Evolutionary conservation across 108 stramenopile species (phyloP), one percentile per base, ranked within the genome.

Genomic region (Pseudonitzschia pungens): DNA sequence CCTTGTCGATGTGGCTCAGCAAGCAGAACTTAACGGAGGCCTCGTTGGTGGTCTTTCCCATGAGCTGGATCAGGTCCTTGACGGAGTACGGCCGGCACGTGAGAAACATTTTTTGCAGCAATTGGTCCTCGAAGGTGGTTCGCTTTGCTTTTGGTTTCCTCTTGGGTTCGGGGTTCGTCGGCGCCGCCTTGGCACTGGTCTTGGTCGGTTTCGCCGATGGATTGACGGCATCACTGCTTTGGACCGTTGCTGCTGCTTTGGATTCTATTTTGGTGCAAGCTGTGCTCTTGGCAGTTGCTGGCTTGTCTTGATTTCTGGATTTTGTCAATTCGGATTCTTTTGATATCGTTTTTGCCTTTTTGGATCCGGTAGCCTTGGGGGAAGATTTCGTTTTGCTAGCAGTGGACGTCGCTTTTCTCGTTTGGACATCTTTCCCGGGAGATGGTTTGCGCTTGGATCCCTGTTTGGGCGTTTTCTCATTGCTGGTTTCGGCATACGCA

Each of bases 1-100:
- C 53, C 73, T 89, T 92, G 63, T 95, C 93, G 7, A 84, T 51
- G 50, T 92, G 73, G 18, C 84, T 83, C 4, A 89, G 70, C 79
- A 95, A 78, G 70, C 84, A 78, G 71, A 83, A 88, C 43, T 87
- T 70, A 15, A 95, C 59, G 27, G 81, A 79, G 8, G 81, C 72
- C 21, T 87, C 84, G 9, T 83, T 91, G 20, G 90, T 85, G 27
- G 80, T 75, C 32, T 86, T 80, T 11, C 74, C 78, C 64, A 65
- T 65, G 32, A 44, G 22, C 57, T 84, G 75, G 40, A 87, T 84
- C n/a, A 95, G 80, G 1, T 71, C 67, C 73, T 87, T 92, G 55
- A 91, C 62, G n/a, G 79, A 84, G 63, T 82, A 92, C 10, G 94
- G 90, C 43, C 81, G 78, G 76, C 82, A 83, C n/a, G 82, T 63